A percentile compares a stretch with the other conserved stretches of the same genome.
phyloP scores from a whole-genome alignment of 805 yeast genomes.

The Candida schatavii region DNA sequence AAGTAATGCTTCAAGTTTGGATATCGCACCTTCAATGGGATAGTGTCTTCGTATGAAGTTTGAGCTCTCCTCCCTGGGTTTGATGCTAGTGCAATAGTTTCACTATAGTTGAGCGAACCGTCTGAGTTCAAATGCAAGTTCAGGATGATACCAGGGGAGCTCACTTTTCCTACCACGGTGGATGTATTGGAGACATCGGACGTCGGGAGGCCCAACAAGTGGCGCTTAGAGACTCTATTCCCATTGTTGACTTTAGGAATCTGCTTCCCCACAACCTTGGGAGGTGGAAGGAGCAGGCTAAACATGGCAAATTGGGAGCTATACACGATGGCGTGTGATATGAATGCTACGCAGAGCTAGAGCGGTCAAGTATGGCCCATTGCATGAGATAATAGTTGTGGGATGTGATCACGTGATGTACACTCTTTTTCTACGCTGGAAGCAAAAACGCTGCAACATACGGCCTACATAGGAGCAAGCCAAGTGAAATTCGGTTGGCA shows the following conservation, averaged over 20 bases:
- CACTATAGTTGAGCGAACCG: slow-evolving; percentile 26
- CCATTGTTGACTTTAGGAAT: background rate
- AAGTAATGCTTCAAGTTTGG: slow-evolving; percentile 39
- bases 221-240: too few relatives aligned
- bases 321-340: too few relatives aligned
- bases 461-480: too few relatives aligned
- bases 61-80: slow-evolving; percentile 30
- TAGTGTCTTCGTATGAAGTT: slow-evolving; percentile 52
- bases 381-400: too few relatives aligned
- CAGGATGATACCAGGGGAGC: slow-evolving; percentile 11
- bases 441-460: too few relatives aligned
- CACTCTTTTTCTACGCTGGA: too few relatives aligned
- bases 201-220: too few relatives aligned
- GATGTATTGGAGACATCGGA: background rate
- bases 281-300: slow-evolving; percentile 2
- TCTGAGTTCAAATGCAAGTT: slow-evolving; percentile 23
- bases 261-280: slow-evolving; percentile 1
- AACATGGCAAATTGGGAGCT: too few relatives aligned
- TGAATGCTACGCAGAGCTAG: too few relatives aligned
- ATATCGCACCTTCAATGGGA: slow-evolving; percentile 50
- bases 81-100: slow-evolving; percentile 20
- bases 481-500: too few relatives aligned
- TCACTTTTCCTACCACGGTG: background rate
- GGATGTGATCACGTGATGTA: too few relatives aligned
- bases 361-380: too few relatives aligned